Conservation (phyloP, 495 filamentous ascomycete genomes). For the Podospora sp. region DNA sequence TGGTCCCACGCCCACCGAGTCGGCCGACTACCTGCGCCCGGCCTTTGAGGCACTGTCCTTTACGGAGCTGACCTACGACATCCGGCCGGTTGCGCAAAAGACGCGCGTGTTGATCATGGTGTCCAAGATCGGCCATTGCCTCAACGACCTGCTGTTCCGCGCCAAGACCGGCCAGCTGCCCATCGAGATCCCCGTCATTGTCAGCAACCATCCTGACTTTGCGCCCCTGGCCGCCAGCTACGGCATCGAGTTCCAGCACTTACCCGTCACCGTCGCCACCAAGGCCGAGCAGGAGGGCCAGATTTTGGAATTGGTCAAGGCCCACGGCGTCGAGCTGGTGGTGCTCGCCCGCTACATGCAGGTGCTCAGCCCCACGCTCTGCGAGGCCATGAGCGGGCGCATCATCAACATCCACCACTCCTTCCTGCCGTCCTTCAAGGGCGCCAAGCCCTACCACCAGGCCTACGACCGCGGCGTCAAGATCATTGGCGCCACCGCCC, state of each 20-base stretch:
- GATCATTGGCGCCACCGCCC: constrained; percentile 76
- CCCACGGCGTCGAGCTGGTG: constrained; percentile 69
- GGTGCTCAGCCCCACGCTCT: constrained; percentile 71
- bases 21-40: constrained; percentile 48
- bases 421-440: constrained; percentile 79
- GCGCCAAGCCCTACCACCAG: constrained; percentile 80
- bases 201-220: constrained; percentile 77
- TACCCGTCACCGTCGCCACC: constrained; percentile 70
- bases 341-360: constrained; percentile 84
- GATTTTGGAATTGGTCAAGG: constrained; percentile 64
- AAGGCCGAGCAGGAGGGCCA: constrained; percentile 67
- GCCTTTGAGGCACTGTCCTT: constrained; percentile 58
- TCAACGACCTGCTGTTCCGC: constrained; percentile 79
- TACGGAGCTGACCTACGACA: constrained; percentile 59
- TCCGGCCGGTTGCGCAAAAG: constrained; percentile 63
- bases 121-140: constrained; percentile 77
- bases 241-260: constrained; percentile 71
- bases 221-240: constrained; percentile 66
- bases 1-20: constrained; percentile 46
- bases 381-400: constrained; percentile 68
- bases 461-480: constrained; percentile 77
- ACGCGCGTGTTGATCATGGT: constrained; percentile 77
- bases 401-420: constrained; percentile 86
- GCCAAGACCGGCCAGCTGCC: constrained; percentile 62
- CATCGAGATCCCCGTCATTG: constrained; percentile 68